Percentiles rank a stretch among this genome's conserved stretches.
These are phyloP conservation scores for Clavispora fructus DNA, from an alignment of 805 yeast species.

Conservation along the genomic window DNA sequence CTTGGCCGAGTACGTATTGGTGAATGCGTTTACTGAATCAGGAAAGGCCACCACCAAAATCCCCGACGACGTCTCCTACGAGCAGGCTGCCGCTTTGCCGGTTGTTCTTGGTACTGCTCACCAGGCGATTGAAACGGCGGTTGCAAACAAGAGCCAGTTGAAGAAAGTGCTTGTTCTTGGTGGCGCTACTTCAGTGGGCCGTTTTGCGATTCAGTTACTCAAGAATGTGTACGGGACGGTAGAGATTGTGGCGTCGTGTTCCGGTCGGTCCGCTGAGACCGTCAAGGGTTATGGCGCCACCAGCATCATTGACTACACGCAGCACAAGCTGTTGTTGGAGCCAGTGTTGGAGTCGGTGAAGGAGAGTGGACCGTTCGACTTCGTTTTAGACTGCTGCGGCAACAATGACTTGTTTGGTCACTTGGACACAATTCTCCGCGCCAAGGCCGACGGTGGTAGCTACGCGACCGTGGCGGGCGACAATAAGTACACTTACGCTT, in stretches of 20 bases:
- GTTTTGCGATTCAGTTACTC: conserved; percentile 50
- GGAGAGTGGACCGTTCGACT: conserved; percentile 44
- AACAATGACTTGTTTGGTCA: conserved; percentile 43
- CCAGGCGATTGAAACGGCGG: conserved; percentile 25
- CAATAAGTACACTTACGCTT: conserved; percentile 28
- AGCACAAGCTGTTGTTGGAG: conserved; percentile 28
- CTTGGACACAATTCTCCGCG: conserved; percentile 40
- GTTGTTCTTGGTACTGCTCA: conserved; percentile 62
- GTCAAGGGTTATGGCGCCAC: conserved; percentile 54
- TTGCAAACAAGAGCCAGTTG: conserved; percentile 30
- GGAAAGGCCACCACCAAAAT: conserved; percentile 43
- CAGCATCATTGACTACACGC: conserved; percentile 51
- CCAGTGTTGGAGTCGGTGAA: conserved; percentile 30
- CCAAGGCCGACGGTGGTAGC: conserved; percentile 34
- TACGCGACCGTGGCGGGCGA: conserved; percentile 60
- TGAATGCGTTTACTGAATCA: conserved; percentile 26
- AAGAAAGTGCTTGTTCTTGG: conserved; percentile 62
- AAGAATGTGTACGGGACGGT: conserved; percentile 39
- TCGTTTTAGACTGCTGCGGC: conserved; percentile 65
- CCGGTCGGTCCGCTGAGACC: conserved; percentile 40
- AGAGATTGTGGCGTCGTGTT: conserved; percentile 54
- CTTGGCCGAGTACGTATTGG: conserved; percentile 40
- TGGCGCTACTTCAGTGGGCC: conserved; percentile 69
- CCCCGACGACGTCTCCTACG: conserved; percentile 37
- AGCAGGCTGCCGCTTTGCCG: conserved; percentile 64